phyloP scores from a whole-genome alignment of 108 stramenopile species.

The Skeletonema tropicum region DNA sequence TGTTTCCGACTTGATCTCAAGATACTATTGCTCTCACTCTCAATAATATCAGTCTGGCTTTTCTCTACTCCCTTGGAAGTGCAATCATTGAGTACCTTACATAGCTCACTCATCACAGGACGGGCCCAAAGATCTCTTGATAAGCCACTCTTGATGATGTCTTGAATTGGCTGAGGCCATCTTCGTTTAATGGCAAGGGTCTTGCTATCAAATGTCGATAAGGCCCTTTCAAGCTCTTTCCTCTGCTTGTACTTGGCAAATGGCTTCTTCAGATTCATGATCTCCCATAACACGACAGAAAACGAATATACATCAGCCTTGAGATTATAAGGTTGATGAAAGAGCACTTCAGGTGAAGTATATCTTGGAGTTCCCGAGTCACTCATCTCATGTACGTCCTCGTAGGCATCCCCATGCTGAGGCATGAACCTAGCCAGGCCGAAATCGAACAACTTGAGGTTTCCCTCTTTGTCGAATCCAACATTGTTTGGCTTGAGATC shows the following conservation, averaged over 20 bases:
- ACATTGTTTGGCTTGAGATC: slow-evolving; percentile 50
- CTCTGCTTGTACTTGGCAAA: slow-evolving; percentile 29
- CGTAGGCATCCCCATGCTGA: slow-evolving; percentile 62
- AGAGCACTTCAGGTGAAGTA: not conserved
- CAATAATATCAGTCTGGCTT: not conserved
- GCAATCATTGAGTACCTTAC: not conserved
- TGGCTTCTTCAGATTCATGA: not conserved
- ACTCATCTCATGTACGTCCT: slow-evolving; percentile 69
- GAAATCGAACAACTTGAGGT: slow-evolving; percentile 1
- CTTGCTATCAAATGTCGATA: not conserved
- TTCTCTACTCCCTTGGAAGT: not conserved
- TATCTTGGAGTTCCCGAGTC: slow-evolving; percentile 77
- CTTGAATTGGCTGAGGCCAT: not conserved
- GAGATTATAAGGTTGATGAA: slow-evolving; percentile 70
- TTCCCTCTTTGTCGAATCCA: slow-evolving; percentile 1
- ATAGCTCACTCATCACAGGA: not conserved
- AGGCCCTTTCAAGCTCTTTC: not conserved
- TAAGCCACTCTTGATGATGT: not conserved
- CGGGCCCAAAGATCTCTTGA: not conserved
- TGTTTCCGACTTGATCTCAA: too few species aligned
- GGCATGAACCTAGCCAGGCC: slow-evolving; percentile 1
- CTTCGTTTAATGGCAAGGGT: not conserved
- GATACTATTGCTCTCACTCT: not conserved
- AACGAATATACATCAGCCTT: slow-evolving; percentile 8
- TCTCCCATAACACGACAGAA: slow-evolving; percentile 6